Evolutionary conservation across 1,284 basidiomycete species (phyloP).

Genomic region (Naganishia sp.): DNA sequence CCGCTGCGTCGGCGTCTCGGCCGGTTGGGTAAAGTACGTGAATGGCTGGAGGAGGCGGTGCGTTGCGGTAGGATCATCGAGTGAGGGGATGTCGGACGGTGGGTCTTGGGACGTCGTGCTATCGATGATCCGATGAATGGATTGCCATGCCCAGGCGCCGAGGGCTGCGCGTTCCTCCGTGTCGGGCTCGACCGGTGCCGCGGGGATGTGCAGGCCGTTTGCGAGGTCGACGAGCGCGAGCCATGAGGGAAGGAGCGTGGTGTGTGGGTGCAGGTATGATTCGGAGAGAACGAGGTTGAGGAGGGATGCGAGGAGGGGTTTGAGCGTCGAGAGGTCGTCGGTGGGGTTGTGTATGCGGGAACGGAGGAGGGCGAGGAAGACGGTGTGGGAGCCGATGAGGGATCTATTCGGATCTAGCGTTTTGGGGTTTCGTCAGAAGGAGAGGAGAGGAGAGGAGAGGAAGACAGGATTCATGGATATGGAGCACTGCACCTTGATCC

Average conservation of each 20-base stretch:
- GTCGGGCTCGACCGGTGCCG: neutral
- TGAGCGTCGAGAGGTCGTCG: neutral
- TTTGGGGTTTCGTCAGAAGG: neutral
- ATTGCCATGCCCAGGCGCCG: slow-evolving; percentile 14
- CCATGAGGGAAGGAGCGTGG: neutral
- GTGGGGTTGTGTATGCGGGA: neutral
- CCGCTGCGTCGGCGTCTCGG: neutral
- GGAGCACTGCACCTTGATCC: slow-evolving; percentile 8
- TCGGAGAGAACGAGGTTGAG: slow-evolving; percentile 19
- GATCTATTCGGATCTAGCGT: slow-evolving; percentile 4
- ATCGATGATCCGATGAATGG: neutral
- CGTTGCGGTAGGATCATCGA: neutral
- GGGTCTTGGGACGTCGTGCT: neutral
- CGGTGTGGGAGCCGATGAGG: neutral
- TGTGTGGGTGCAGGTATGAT: neutral
- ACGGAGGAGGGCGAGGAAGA: neutral
- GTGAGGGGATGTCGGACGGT: neutral
- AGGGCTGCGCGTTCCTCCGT: neutral
- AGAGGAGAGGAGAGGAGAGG: neutral
- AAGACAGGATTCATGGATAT: too few relatives aligned
- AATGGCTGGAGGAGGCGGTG: neutral
- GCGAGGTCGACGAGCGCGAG: neutral
- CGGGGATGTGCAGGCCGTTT: slow-evolving; percentile 4
- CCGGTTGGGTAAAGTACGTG: too few relatives aligned
- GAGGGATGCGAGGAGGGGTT: slow-evolving; percentile 7